phyloP scores from a whole-genome alignment of 2,329 filamentous ascomycete species.

The Colletotrichum echinochloae region DNA sequence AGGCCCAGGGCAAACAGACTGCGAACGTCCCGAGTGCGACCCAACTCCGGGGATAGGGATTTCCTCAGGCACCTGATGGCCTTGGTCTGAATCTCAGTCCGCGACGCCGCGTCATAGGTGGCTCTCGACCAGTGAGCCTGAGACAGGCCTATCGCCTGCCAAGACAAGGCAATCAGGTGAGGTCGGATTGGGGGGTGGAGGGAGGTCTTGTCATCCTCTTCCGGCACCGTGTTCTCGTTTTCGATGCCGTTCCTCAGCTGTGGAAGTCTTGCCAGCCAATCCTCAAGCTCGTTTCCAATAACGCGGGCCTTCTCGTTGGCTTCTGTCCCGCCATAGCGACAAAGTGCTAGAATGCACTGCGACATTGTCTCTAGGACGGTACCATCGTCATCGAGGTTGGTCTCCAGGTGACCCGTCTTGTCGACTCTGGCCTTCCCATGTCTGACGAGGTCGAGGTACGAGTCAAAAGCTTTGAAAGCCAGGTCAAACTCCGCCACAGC shows the following conservation, averaged over 20 bases:
- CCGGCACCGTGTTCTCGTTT: constrained; percentile 47
- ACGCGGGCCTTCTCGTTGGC: constrained; percentile 84
- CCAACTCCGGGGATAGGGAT: constrained; percentile 75
- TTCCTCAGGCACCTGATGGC: constrained; percentile 82
- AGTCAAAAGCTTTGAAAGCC: constrained; percentile 90
- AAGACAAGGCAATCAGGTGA: constrained; percentile 75
- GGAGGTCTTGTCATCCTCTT: constrained; percentile 49
- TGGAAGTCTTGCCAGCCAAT: constrained; percentile 75
- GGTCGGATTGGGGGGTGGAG: constrained; percentile 64
- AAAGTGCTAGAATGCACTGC: constrained; percentile 83
- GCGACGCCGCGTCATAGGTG: constrained; percentile 79
- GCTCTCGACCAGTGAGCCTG: constrained; percentile 88
- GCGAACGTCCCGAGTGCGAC: constrained; percentile 76
- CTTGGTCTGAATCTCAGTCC: constrained; percentile 80
- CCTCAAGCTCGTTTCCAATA: constrained; percentile 77
- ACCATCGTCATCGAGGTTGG: constrained; percentile 81
- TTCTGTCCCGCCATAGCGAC: constrained; percentile 79
- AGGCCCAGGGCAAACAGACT: constrained; percentile 84
- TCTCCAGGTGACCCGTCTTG: constrained; percentile 79
- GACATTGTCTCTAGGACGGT: constrained; percentile 82
- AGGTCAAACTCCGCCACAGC: constrained; percentile 92
- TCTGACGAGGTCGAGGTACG: constrained; percentile 89
- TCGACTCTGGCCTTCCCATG: constrained; percentile 86
- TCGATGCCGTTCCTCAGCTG: constrained; percentile 48
- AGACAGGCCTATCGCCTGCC: constrained; percentile 87